phyloP scores from a whole-genome alignment of 129 eudicot genomes.

The Erigeron canadensis region DNA sequence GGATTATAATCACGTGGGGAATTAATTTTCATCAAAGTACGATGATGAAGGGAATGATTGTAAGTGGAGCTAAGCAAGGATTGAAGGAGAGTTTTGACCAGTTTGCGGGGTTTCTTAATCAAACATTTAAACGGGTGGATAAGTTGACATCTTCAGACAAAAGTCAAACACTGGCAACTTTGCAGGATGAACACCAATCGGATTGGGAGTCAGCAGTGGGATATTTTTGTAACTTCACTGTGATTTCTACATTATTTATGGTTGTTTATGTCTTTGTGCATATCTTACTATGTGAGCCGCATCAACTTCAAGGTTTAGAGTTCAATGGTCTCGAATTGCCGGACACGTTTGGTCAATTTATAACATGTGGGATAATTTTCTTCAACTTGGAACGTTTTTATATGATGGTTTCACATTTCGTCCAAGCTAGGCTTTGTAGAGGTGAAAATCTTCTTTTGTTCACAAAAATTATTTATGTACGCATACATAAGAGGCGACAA shows the following conservation, averaged over 20 bases:
- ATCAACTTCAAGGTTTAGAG: slow-evolving; percentile 64
- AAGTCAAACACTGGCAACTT: slow-evolving; percentile 53
- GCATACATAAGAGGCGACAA: not conserved
- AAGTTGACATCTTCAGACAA: slow-evolving; percentile 43
- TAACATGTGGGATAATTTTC: slow-evolving; percentile 61
- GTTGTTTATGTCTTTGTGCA: slow-evolving; percentile 57
- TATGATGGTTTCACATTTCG: slow-evolving; percentile 70
- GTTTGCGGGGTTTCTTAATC: slow-evolving; percentile 55
- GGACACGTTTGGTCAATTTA: slow-evolving; percentile 79
- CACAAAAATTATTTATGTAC: not conserved
- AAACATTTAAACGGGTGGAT: slow-evolving; percentile 35
- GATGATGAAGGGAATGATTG: slow-evolving; percentile 91
- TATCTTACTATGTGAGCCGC: slow-evolving; percentile 49
- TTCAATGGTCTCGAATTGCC: slow-evolving; percentile 79
- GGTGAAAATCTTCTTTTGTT: slow-evolving; percentile 39
- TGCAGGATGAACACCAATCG: slow-evolving; percentile 58
- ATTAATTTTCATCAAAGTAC: slow-evolving; percentile 68
- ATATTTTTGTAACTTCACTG: slow-evolving; percentile 77
- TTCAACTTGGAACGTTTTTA: slow-evolving; percentile 69
- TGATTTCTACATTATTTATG: slow-evolving; percentile 54
- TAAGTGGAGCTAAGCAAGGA: slow-evolving; percentile 86
- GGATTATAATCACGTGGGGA: slow-evolving; percentile 68
- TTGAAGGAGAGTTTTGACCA: slow-evolving; percentile 82
- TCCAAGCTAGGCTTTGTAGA: slow-evolving; percentile 63
- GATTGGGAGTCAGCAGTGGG: slow-evolving; percentile 62